Base-by-base conservation (phyloP, 192 early-diverging fungal genomes). In the Coemansia sp. region DNA sequence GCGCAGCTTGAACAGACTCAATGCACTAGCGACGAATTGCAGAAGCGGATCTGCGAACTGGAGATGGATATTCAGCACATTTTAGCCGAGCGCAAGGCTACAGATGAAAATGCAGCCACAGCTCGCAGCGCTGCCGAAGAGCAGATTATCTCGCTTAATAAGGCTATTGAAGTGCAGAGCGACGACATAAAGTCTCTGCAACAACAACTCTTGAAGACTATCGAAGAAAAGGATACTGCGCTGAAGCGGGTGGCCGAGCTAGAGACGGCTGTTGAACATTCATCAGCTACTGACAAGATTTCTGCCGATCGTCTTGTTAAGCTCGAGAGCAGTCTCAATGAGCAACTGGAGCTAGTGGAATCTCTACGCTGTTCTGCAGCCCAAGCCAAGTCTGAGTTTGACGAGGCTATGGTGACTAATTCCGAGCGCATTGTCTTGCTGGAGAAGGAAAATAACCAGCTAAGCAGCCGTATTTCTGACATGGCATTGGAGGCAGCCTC, bases 391-490 rank as follows among this genome's bases (percentile, higher is more conserved):
- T 19, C 17, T 2, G 34, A 25, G 48, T 21, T 37, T 9, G 14
- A 39, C 27, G n/a, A 17, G 19, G 25, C 3, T 8, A 46, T 52
- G 2, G 14, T 38, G 38, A 42, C 22, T 24, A 39, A 18, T 23
- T 9, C 65, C 48, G 17, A 33, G 4, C 51, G 41, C 41, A 52
- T 25, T 11, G 44, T n/a, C 18, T 39, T 10, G 30, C 25, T 66
- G 13, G 39, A 53, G 12, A 39, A 24, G 8, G 49, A 57, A 15
- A 12, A 42, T 21, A 49, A 39, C 17, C 21, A 47, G 7, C 23
- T 67, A 48, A 3, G n/a, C 4, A 21, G 50, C 18, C 23, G 40
- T 9, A 48, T 62, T 7, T 15, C 21, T 3, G 51, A 44, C 11
- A 34, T 22, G 12, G n/a, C 44, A 0, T 21, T 41, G 0, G 58